Conservation (phyloP, 1,139 yeast genomes). For the Blastobotrys aristatus region DNA sequence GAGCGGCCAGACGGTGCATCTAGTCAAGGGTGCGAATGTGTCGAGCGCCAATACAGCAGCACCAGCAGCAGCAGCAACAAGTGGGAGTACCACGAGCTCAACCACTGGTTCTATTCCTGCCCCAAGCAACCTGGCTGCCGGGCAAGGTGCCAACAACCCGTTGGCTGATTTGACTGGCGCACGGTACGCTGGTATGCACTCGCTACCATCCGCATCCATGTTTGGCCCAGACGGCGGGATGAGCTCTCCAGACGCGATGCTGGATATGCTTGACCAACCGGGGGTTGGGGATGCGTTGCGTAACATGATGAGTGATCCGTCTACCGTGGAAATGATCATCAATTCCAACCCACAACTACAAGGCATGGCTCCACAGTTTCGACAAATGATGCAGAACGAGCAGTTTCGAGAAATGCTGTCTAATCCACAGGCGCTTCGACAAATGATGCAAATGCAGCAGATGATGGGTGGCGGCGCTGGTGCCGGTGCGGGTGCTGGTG, state of each 20-base stretch:
- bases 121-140: constrained; percentile 78
- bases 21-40: constrained; percentile 70
- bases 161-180: constrained; percentile 92
- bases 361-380: constrained; percentile 78
- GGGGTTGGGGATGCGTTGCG: constrained; percentile 75
- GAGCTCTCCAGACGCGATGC: constrained; percentile 67
- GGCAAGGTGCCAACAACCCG: constrained; percentile 85
- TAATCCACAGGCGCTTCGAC: constrained; percentile 54
- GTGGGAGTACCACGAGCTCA: too few species aligned
- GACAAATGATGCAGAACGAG: constrained; percentile 81
- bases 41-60: constrained; percentile 24
- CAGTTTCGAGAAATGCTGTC: constrained; percentile 70
- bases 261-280: constrained; percentile 74
- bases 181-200: constrained; percentile 87
- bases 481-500: constrained; percentile 21
- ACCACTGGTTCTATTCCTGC: constrained; percentile 35
- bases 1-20: constrained; percentile 80
- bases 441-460: constrained; percentile 70
- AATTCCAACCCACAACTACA: constrained; percentile 79
- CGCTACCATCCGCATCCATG: constrained; percentile 81
- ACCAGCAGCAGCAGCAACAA: constrained; percentile 17
- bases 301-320: constrained; percentile 78
- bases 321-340: constrained; percentile 74
- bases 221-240: constrained; percentile 96
- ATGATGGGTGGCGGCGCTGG: constrained; percentile 35